Percentiles rank a stretch among this genome's conserved stretches.
phyloP scores from a whole-genome alignment of 306 rosid genomes.

The Gynostemma pentaphyllum region DNA sequence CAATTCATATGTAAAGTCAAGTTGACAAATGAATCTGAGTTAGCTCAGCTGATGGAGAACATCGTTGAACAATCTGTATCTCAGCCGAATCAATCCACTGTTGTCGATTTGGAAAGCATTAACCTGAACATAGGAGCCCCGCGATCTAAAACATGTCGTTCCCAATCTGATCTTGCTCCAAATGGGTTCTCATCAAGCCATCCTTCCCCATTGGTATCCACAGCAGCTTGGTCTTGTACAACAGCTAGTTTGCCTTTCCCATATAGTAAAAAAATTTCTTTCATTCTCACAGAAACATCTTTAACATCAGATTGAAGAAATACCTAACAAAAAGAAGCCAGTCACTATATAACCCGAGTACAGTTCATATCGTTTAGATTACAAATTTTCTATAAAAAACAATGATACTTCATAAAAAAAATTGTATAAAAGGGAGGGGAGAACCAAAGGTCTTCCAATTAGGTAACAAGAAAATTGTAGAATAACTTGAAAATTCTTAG shows the following conservation, averaged over 20 bases:
- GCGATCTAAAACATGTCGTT: conserved; percentile 60
- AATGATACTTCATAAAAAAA: no score
- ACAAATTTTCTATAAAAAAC: no score
- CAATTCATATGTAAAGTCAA: no score
- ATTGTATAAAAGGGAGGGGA: no score
- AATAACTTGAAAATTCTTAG: no score
- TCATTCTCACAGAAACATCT: conserved; percentile 65
- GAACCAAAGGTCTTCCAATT: no score
- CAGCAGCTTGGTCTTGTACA: conserved; percentile 25
- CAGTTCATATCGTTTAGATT: background rate
- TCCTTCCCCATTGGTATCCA: conserved; percentile 22
- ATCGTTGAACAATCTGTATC: background rate
- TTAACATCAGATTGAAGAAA: conserved; percentile 82
- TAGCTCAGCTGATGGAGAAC: background rate
- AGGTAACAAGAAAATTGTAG: no score
- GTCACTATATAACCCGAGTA: background rate
- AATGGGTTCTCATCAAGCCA: conserved; percentile 84
- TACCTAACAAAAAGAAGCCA: conserved; percentile 32
- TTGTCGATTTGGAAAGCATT: conserved; percentile 52
- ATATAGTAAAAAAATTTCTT: conserved; percentile 44
- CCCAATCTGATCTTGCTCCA: conserved; percentile 82
- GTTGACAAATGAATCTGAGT: background rate
- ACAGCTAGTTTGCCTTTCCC: conserved; percentile 54
- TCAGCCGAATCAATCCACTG: background rate
- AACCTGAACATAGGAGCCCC: conserved; percentile 62